A percentile compares a stretch with the other conserved stretches of the same genome.
Evolutionary conservation across 2,329 filamentous ascomycete species (phyloP).

Genomic region (Penicillium sp.): DNA sequence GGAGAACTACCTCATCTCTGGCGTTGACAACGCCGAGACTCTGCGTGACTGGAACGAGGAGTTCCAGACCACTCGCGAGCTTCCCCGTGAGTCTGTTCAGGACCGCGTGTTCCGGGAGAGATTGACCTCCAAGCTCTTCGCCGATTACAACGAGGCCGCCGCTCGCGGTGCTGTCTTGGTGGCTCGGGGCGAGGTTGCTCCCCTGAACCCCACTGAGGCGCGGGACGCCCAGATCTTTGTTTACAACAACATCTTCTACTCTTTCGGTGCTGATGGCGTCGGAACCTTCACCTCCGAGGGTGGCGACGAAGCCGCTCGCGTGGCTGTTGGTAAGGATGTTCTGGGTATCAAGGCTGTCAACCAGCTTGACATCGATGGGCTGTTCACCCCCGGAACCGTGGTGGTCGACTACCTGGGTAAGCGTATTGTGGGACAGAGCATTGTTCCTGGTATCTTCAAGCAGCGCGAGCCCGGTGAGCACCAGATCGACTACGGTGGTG

Average conservation of each 20-base stretch:
- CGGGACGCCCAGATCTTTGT: conserved; percentile 97
- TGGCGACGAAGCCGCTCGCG: conserved; percentile 91
- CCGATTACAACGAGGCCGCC: conserved; percentile 95
- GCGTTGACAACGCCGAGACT: conserved; percentile 90
- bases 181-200: conserved; percentile 86
- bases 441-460: conserved; percentile 98
- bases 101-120: conserved; percentile 95
- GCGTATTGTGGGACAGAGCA: conserved; percentile 95
- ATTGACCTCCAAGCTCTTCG: conserved; percentile 91
- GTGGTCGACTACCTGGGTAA: conserved; percentile 97
- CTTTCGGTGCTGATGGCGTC: conserved; percentile 94
- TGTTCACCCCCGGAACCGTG: conserved; percentile 94
- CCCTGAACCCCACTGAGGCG: conserved; percentile 90
- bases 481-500: conserved; percentile 97
- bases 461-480: conserved; percentile 96
- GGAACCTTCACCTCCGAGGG: conserved; percentile 96
- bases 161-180: conserved; percentile 89
- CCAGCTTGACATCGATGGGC: conserved; percentile 89
- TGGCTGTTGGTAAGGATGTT: conserved; percentile 96
- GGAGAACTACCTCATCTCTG: conserved; percentile 86
- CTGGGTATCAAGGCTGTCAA: conserved; percentile 93
- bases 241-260: conserved; percentile 99
- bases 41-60: conserved; percentile 99
- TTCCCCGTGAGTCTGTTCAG: conserved; percentile 90
- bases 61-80: conserved; percentile 92